Conservation (phyloP, 495 filamentous ascomycete species). For the Aspergillus nidulans region DNA sequence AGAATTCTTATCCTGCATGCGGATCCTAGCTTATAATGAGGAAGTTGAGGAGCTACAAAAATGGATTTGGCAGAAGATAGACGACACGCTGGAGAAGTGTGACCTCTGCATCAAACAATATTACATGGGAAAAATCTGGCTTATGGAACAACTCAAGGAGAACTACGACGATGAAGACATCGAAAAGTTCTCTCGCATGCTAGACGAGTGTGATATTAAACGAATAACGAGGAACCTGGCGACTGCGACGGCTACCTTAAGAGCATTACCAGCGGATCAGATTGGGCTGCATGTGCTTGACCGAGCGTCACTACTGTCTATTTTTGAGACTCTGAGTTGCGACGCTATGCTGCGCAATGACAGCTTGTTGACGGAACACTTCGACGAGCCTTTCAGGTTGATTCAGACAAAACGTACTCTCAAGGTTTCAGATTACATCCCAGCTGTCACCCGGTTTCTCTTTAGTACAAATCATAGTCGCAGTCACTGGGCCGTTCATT, state of each 20-base stretch:
- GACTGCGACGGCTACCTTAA: constrained; percentile 44
- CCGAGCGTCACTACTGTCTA: constrained; percentile 47
- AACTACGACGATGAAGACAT: constrained; percentile 63
- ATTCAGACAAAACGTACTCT: constrained; percentile 69
- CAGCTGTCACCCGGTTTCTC: constrained; percentile 74
- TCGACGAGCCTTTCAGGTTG: constrained; percentile 72
- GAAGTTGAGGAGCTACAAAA: constrained; percentile 55
- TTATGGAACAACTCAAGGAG: constrained; percentile 58
- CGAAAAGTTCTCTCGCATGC: constrained; percentile 45
- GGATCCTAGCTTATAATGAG: constrained; percentile 62
- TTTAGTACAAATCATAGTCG: constrained; percentile 61
- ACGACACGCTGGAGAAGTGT: constrained; percentile 60
- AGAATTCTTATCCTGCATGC: constrained; percentile 57
- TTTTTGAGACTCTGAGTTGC: constrained; percentile 62
- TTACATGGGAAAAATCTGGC: constrained; percentile 63
- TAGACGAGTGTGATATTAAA: constrained; percentile 56
- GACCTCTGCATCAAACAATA: constrained; percentile 77
- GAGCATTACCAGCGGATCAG: constrained; percentile 40
- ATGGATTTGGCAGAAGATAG: constrained; percentile 53
- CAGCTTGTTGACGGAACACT: constrained; percentile 49
- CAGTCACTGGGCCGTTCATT: constrained; percentile 60
- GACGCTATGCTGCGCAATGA: constrained; percentile 54
- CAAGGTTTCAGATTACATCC: constrained; percentile 65
- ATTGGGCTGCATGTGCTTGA: constrained; percentile 48
- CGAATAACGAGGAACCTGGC: constrained; percentile 58